Evolutionary conservation across 129 eudicot genomes (phyloP).

Genomic region (Smallanthus sonchifolius): DNA sequence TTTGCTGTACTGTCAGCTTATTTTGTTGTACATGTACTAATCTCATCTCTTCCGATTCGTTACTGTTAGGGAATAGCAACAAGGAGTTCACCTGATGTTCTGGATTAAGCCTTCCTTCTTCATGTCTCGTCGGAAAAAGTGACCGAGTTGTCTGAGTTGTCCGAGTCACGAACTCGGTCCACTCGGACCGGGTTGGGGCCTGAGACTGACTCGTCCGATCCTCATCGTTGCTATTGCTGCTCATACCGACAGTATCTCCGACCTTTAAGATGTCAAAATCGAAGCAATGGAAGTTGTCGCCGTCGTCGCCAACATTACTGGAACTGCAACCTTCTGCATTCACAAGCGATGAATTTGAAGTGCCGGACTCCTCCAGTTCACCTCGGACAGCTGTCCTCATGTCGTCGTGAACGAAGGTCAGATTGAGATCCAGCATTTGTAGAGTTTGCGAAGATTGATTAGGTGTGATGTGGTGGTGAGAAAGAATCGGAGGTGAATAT

Average conservation of each 20-base stretch:
- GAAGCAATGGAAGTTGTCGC: conserved; percentile 28
- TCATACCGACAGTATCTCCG: conserved; percentile 18
- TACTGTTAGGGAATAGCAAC: conserved; percentile 8
- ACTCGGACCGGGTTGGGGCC: conserved; percentile 33
- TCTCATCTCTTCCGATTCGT: background rate
- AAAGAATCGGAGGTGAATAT: background rate
- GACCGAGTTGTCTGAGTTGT: conserved; percentile 57
- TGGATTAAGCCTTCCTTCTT: conserved; percentile 26
- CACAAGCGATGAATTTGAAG: conserved; percentile 41
- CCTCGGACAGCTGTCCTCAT: background rate
- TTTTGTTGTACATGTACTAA: conserved; percentile 23
- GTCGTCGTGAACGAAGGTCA: conserved; percentile 21
- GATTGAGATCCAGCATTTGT: conserved; percentile 62
- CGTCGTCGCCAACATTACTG: conserved; percentile 44
- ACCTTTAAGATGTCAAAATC: conserved; percentile 42
- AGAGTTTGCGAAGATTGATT: background rate
- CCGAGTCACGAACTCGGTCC: conserved; percentile 49
- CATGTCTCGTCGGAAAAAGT: conserved; percentile 46
- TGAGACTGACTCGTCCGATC: conserved; percentile 20
- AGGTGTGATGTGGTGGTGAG: background rate
- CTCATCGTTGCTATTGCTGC: conserved; percentile 14
- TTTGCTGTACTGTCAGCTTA: conserved; percentile 21
- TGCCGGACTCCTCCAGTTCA: conserved; percentile 42
- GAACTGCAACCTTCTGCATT: conserved; percentile 42
- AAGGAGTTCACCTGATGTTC: conserved; percentile 29